Evolutionary conservation across 306 rosid species (phyloP).

Genomic region (Dryas octopetala): DNA sequence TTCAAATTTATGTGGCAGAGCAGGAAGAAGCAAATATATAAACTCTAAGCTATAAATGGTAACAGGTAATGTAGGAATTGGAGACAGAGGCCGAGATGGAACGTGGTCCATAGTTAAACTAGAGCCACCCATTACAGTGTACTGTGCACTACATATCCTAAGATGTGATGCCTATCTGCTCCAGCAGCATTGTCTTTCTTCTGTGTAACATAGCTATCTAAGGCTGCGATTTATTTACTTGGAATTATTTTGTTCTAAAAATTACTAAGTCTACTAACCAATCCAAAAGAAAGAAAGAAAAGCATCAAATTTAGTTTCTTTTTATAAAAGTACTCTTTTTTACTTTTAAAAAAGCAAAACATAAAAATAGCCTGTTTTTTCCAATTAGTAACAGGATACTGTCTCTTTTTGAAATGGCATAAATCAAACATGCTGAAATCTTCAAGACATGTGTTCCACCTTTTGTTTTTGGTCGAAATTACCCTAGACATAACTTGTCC

Average conservation of each 20-base stretch:
- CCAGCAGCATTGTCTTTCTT: too few relatives aligned
- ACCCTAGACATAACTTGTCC: neutral
- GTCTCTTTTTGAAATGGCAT: slow-evolving; percentile 3
- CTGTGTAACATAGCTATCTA: too few relatives aligned
- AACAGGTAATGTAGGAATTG: too few relatives aligned
- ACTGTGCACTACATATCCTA: too few relatives aligned
- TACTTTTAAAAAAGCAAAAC: too few relatives aligned
- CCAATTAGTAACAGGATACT: neutral
- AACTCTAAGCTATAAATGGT: too few relatives aligned
- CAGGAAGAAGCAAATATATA: too few relatives aligned
- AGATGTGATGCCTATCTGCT: too few relatives aligned
- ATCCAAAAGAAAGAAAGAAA: neutral
- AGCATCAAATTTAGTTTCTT: neutral
- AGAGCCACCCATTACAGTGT: neutral
- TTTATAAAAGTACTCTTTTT: neutral
- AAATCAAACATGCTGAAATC: slow-evolving; percentile 17
- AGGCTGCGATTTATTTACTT: too few relatives aligned
- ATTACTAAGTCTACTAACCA: too few relatives aligned
- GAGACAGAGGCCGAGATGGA: neutral
- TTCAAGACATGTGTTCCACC: neutral
- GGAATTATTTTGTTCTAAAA: too few relatives aligned
- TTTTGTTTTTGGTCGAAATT: neutral
- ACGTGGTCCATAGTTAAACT: neutral
- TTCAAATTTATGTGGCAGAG: too few relatives aligned
- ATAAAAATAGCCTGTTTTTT: neutral